A percentile compares a stretch with the other conserved stretches of the same genome.
Evolutionary conservation across 2,329 filamentous ascomycete species (phyloP).

Genomic region (Dactylellina haptotyla): DNA sequence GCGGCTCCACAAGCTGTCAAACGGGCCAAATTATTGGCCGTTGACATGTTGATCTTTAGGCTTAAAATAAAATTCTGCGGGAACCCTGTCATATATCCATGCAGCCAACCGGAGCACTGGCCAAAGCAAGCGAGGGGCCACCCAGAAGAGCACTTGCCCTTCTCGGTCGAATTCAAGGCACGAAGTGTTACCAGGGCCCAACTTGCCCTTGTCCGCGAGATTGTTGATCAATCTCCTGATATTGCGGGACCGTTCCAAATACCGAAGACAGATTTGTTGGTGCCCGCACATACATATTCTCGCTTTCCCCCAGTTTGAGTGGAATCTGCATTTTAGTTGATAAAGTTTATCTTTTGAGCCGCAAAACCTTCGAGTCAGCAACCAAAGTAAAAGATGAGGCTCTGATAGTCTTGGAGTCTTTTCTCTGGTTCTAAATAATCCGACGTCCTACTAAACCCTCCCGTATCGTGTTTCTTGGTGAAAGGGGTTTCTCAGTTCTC

Average conservation of each 20-base stretch:
- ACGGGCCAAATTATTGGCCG: background rate
- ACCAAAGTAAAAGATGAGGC: background rate
- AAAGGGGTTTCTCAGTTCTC: too few species aligned
- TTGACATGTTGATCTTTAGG: background rate
- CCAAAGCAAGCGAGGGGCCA: background rate
- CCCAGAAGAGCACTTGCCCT: background rate
- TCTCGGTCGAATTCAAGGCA: conserved; percentile 1
- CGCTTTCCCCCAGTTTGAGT: background rate
- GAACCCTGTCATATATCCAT: background rate
- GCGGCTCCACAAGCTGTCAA: background rate
- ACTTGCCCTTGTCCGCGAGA: background rate
- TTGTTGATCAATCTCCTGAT: too few species aligned
- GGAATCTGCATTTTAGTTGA: background rate
- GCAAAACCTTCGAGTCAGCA: background rate
- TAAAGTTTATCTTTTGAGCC: conserved; percentile 4
- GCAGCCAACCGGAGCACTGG: background rate
- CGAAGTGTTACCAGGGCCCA: background rate
- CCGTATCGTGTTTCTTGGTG: too few species aligned
- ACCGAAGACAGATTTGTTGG: too few species aligned
- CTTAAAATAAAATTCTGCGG: background rate
- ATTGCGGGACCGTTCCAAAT: too few species aligned
- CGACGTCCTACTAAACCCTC: background rate
- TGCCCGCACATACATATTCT: background rate
- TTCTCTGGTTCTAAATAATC: background rate
- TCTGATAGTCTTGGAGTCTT: background rate